Evolutionary conservation across 345 rosid genomes (phyloP).

Genomic region (Brassica incana): DNA sequence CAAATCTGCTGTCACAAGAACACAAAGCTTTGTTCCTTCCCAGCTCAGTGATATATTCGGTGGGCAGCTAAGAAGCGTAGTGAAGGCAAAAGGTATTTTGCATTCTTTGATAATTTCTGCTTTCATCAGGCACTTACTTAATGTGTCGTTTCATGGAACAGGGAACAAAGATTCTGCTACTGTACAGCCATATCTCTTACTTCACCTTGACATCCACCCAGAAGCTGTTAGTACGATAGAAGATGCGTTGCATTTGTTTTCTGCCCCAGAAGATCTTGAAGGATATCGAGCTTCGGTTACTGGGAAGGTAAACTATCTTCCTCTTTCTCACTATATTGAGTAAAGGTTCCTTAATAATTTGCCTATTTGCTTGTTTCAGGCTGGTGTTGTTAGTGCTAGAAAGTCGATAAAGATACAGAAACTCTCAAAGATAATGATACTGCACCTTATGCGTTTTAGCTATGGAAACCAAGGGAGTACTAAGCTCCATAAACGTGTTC

Average conservation of each 20-base stretch:
- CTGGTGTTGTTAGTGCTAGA: slow-evolving; percentile 76
- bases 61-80: slow-evolving; percentile 75
- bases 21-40: slow-evolving; percentile 73
- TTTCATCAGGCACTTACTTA: slow-evolving; percentile 15
- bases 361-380: slow-evolving; percentile 47
- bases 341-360: background rate
- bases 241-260: slow-evolving; percentile 81
- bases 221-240: slow-evolving; percentile 72
- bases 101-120: slow-evolving; percentile 2
- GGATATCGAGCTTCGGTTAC: slow-evolving; percentile 75
- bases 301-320: slow-evolving; percentile 65
- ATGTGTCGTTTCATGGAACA: slow-evolving; percentile 35
- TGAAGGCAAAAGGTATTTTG: slow-evolving; percentile 68
- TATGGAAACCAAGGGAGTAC: slow-evolving; percentile 94
- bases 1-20: slow-evolving; percentile 86
- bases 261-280: slow-evolving; percentile 80
- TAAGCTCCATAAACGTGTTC: slow-evolving; percentile 79
- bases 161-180: slow-evolving; percentile 86
- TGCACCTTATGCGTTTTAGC: slow-evolving; percentile 92
- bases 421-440: slow-evolving; percentile 83
- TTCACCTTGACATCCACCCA: slow-evolving; percentile 82
- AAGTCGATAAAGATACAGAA: slow-evolving; percentile 79
- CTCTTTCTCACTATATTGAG: background rate
- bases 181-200: slow-evolving; percentile 79
- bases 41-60: slow-evolving; percentile 86